These are phyloP conservation scores for Termitomyces sp. DNA, from an alignment of 768 basidiomycete species.

Conservation along the genomic window DNA sequence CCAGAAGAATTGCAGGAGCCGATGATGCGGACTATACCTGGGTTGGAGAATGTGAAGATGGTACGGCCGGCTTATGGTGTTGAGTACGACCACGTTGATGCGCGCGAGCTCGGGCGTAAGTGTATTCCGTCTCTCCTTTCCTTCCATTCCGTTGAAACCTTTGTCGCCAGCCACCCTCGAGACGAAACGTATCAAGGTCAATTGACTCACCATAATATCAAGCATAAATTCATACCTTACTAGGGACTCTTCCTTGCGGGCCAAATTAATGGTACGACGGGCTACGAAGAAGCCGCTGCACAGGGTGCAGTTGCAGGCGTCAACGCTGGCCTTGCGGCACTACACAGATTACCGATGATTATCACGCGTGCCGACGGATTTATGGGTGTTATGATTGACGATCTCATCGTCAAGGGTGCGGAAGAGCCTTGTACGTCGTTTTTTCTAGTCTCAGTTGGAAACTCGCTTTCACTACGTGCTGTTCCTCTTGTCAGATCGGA, in stretches of 20 bases:
- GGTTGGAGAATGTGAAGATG: slow-evolving; percentile 81
- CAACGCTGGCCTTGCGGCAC: slow-evolving; percentile 75
- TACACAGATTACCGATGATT: slow-evolving; percentile 47
- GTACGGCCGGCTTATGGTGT: slow-evolving; percentile 87
- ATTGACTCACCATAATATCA: neutral
- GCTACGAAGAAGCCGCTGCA: slow-evolving; percentile 92
- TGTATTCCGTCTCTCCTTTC: slow-evolving; percentile 7
- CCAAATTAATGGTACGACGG: slow-evolving; percentile 91
- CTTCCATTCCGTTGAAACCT: neutral
- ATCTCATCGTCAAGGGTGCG: slow-evolving; percentile 81
- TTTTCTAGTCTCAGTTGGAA: neutral
- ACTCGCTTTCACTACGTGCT: neutral
- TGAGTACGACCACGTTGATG: slow-evolving; percentile 89
- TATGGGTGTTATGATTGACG: slow-evolving; percentile 89
- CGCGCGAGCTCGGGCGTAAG: slow-evolving; percentile 71
- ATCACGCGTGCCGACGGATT: slow-evolving; percentile 84
- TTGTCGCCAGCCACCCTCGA: slow-evolving; percentile 64
- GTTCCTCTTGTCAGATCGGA: slow-evolving; percentile 55
- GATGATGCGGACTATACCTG: slow-evolving; percentile 81
- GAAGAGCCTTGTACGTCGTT: slow-evolving; percentile 78
- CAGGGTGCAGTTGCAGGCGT: slow-evolving; percentile 87
- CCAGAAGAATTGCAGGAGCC: slow-evolving; percentile 81
- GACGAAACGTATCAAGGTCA: slow-evolving; percentile 75
- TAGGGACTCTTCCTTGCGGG: slow-evolving; percentile 85
- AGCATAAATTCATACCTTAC: neutral